Evolutionary conservation across 179 eudicot species (phyloP).

Genomic region (Sideroxylon spinosum): DNA sequence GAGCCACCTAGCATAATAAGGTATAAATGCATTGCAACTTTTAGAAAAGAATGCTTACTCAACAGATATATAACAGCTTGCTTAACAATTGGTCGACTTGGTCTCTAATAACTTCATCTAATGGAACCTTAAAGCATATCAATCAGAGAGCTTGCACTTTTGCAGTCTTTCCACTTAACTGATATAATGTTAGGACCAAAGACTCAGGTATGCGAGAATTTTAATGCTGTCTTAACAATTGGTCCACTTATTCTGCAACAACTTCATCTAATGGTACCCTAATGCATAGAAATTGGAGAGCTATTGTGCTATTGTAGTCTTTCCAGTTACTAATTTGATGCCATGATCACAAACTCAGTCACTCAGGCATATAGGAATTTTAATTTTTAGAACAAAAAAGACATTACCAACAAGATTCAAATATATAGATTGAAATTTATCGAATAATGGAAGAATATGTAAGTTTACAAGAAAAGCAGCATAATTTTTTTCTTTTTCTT

Average conservation of each 20-base stretch:
- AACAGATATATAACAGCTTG: background rate
- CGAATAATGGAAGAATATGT: background rate
- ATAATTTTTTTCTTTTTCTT: background rate
- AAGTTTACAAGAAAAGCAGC: conserved; percentile 2
- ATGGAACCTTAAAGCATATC: conserved; percentile 6
- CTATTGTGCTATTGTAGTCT: background rate
- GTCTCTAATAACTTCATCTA: background rate
- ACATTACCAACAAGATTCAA: too few species aligned
- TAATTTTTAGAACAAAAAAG: background rate
- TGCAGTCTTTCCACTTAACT: conserved; percentile 10
- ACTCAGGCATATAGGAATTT: background rate
- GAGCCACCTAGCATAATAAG: background rate
- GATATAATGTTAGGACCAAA: conserved; percentile 12
- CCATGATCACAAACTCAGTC: conserved; percentile 2
- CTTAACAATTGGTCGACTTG: background rate
- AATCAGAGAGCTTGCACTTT: background rate
- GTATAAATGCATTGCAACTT: background rate
- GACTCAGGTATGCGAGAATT: background rate
- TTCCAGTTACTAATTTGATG: conserved; percentile 8
- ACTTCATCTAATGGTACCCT: conserved; percentile 3
- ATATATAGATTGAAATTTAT: background rate
- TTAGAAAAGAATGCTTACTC: conserved; percentile 3
- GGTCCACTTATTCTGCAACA: conserved; percentile 4
- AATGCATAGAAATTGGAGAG: conserved; percentile 2
- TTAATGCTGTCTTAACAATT: background rate